phyloP scores from a whole-genome alignment of 78 protist species.

The Goniomonas avonlea region DNA sequence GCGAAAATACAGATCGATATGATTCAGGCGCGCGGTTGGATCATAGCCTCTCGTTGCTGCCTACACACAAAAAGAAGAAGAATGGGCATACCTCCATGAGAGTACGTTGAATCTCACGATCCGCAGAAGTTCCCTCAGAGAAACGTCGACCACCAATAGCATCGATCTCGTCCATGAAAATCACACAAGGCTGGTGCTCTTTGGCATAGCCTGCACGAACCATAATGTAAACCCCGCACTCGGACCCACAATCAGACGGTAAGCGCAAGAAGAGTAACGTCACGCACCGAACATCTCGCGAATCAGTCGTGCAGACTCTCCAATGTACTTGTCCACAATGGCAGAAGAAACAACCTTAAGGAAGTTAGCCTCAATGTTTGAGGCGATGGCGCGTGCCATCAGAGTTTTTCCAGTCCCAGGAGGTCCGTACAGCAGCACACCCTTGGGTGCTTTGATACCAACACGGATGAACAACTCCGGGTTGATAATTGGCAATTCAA shows the following conservation, averaged over 20 bases:
- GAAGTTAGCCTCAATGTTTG: constrained; percentile 87
- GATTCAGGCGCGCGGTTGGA: no score
- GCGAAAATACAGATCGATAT: no score
- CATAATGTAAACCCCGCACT: not conserved
- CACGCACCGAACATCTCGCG: constrained; percentile 96
- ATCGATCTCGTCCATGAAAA: constrained; percentile 99
- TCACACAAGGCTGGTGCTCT: constrained; percentile 97
- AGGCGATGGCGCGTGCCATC: constrained; percentile 96
- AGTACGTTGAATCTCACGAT: constrained; percentile 97
- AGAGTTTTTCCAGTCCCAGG: constrained; percentile 94
- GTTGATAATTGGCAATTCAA: constrained; percentile 96
- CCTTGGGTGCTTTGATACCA: constrained; percentile 96
- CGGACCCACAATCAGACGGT: not conserved
- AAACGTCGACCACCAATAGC: constrained; percentile 98
- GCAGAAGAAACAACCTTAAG: constrained; percentile 95
- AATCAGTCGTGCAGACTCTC: constrained; percentile 96
- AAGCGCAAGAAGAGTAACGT: not conserved
- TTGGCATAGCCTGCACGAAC: constrained; percentile 64
- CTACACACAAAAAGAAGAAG: no score
- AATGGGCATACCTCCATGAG: constrained; percentile 80
- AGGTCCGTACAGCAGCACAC: constrained; percentile 93
- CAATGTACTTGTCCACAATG: constrained; percentile 99
- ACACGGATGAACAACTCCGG: constrained; percentile 97
- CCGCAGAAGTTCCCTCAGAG: constrained; percentile 93
- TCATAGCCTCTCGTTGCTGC: no score